phyloP scores from a whole-genome alignment of 192 early-diverging fungal genomes.

The Diversispora eburnea region DNA sequence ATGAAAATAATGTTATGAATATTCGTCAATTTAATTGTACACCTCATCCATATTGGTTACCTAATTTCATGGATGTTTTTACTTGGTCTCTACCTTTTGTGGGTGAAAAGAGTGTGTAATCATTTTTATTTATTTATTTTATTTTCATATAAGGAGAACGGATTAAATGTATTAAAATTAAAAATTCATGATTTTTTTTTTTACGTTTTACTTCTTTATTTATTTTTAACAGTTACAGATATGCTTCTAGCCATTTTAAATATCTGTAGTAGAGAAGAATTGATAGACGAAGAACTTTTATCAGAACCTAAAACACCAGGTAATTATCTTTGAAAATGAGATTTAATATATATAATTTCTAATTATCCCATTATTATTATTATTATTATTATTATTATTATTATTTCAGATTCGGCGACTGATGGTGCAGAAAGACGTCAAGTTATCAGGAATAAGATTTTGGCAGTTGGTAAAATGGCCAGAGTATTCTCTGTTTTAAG shows the following conservation, averaged over 20 bases:
- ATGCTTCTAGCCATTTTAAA: constrained; percentile 94
- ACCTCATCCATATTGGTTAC: constrained; percentile 97
- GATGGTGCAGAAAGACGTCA: constrained; percentile 63
- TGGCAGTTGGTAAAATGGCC: constrained; percentile 90
- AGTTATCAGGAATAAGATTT: constrained; percentile 83
- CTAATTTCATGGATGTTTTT: constrained; percentile 99
- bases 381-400: neutral
- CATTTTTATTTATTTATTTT: neutral
- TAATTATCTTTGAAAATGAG: neutral
- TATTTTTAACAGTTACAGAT: constrained; percentile 69
- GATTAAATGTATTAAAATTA: neutral
- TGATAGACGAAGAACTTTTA: constrained; percentile 57
- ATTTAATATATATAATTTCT: no score
- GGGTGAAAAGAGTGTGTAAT: constrained; percentile 84
- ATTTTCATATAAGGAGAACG: neutral
- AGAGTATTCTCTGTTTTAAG: constrained; percentile 86
- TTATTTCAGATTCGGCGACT: constrained; percentile 25
- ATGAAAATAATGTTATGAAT: constrained; percentile 99
- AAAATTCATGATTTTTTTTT: no score
- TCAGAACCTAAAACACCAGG: constrained; percentile 16
- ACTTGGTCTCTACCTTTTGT: constrained; percentile 98
- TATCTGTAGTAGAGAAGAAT: constrained; percentile 94
- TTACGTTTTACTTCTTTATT: neutral
- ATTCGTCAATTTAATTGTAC: constrained; percentile 89
- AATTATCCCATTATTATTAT: no score